Evolutionary conservation across 495 filamentous ascomycete species (phyloP).

Genomic region (Neurospora sp.): DNA sequence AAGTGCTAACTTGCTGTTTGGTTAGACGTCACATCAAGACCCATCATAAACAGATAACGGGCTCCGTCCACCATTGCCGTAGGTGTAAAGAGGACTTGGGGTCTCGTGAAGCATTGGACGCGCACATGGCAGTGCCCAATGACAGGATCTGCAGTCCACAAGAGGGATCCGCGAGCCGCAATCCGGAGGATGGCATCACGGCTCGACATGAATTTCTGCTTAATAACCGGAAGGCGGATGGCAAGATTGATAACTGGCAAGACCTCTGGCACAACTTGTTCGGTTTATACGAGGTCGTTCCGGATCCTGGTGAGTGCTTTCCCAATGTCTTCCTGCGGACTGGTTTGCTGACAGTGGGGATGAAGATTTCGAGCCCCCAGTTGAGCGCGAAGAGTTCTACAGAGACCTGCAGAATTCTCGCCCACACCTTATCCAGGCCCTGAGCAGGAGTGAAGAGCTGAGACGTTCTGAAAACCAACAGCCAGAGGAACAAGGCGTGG

Average conservation of each 20-base stretch:
- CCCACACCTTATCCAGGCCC: neutral
- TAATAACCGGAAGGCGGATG: conserved; percentile 16
- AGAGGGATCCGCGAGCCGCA: conserved; percentile 1
- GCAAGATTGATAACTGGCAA: conserved; percentile 20
- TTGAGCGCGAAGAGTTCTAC: conserved; percentile 21
- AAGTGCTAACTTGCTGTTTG: neutral
- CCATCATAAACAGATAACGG: conserved; percentile 11
- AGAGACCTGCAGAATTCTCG: conserved; percentile 6
- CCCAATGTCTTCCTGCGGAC: neutral
- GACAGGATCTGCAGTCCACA: conserved; percentile 13
- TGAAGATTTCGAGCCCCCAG: conserved; percentile 19
- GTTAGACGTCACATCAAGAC: conserved; percentile 21
- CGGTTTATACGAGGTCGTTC: conserved; percentile 5
- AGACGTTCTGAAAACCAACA: neutral
- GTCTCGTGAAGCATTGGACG: conserved; percentile 6
- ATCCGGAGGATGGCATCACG: conserved; percentile 25
- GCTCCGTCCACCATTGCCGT: conserved; percentile 10
- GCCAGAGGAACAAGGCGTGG: neutral
- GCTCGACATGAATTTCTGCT: conserved; percentile 9
- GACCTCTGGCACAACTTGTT: conserved; percentile 19
- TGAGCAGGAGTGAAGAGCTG: neutral
- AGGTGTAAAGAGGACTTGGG: conserved; percentile 14
- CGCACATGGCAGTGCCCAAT: conserved; percentile 6
- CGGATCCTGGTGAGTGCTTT: conserved; percentile 7
- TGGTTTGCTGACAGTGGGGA: neutral